phyloP scores from a whole-genome alignment of 257 asterid species.

The Linaria vulgaris region DNA sequence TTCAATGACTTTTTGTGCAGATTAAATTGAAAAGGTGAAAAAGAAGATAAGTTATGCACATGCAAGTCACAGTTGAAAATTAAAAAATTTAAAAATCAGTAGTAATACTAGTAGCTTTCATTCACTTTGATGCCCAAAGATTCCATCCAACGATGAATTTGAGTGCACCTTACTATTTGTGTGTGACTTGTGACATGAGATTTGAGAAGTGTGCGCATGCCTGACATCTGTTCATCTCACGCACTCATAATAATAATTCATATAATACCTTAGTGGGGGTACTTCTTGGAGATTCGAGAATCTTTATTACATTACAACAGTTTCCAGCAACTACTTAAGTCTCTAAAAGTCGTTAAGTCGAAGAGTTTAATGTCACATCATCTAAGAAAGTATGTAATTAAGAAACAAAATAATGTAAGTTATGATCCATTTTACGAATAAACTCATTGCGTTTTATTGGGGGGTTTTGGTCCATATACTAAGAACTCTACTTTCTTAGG shows the following conservation, averaged over 20 bases:
- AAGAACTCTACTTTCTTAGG: no score
- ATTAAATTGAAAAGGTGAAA: neutral
- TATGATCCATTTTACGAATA: no score
- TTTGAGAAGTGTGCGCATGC: constrained; percentile 38
- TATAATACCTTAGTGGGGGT: neutral
- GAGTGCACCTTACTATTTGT: constrained; percentile 24
- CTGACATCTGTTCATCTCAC: constrained; percentile 14
- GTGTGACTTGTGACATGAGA: constrained; percentile 26
- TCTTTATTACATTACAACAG: neutral
- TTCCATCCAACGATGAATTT: neutral
- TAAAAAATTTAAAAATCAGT: no score
- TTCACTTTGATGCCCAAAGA: neutral
- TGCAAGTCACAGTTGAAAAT: constrained; percentile 16
- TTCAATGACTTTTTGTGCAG: constrained; percentile 24
- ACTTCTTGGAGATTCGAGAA: neutral
- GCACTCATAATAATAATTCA: neutral
- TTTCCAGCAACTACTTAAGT: no score
- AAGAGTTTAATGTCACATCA: no score
- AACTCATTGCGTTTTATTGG: no score
- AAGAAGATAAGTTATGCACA: constrained; percentile 16
- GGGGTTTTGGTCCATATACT: no score
- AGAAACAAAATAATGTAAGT: no score
- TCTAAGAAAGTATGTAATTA: no score
- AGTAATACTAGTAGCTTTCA: no score
- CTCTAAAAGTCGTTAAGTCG: no score